Evolutionary conservation across 495 filamentous ascomycete genomes (phyloP), one percentile per base, ranked within the genome.

Genomic region (Chaetomium cochliodes): DNA sequence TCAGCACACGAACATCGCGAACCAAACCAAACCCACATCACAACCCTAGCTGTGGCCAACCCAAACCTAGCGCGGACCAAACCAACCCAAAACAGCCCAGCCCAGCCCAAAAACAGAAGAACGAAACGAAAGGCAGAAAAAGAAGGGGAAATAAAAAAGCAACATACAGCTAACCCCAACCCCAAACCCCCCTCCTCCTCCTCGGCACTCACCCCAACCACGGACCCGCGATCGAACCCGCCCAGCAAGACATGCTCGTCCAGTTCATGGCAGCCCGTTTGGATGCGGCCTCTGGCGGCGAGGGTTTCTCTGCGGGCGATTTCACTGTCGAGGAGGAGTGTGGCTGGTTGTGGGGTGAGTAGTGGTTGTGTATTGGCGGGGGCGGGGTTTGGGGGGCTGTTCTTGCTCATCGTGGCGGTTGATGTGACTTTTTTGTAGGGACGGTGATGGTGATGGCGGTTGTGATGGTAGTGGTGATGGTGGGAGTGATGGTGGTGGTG

Each of bases 201-300:
- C 68, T 84, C 80, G 0, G 73, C 63, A 39, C 81, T 85, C 42
- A 85, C 60, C 0, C 82, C 83, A 0, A 82, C 76, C 0, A 85
- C 78, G n/a, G 69, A 64, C 0, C 82, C 83, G 15, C 77, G 66
- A 67, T 81, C 76, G 5, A 82, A 69, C 15, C 82, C 81, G 20
- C 75, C 78, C 16, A 76, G 64, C 18, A 84, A 69, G 13, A 82
- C 76, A 22, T 74, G 44, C 4, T 78, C 71, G 69, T 85, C 82
- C 30, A 85, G 67, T 50, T 78, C 80, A 13, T 15, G 33, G 58
- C 79, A 81, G 23, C 79, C 81, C 1, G 73, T 80, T 52, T 11
- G 18, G 11, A 55, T 30, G 25, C 77, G 41, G 2, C 72, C 75
- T 22, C 20, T 46, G 3, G 3, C 44, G 62, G 16, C 58, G 2